Conservation (phyloP, 2,329 filamentous ascomycete species). For the Fusarium sp. region DNA sequence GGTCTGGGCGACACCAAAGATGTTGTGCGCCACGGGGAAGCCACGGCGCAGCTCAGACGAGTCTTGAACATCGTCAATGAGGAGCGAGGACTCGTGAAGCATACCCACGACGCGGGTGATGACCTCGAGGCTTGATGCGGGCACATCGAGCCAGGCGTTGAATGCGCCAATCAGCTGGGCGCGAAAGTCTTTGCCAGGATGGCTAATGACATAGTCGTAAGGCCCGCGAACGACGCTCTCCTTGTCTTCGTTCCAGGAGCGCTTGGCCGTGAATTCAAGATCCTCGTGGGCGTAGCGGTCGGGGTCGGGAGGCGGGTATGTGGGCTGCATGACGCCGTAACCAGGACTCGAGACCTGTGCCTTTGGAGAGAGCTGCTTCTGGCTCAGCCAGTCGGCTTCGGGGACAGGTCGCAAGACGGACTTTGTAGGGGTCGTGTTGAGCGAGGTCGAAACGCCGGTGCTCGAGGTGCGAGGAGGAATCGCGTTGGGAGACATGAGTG, state of each 20-base stretch:
- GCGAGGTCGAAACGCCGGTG: constrained; percentile 42
- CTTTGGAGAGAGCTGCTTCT: constrained; percentile 50
- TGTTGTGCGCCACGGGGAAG: constrained; percentile 83
- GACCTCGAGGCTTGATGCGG: constrained; percentile 74
- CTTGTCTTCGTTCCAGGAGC: constrained; percentile 78
- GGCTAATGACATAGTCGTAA: constrained; percentile 82
- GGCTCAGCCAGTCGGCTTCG: constrained; percentile 72
- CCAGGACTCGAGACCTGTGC: constrained; percentile 22
- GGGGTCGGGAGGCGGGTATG: constrained; percentile 62
- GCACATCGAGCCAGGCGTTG: constrained; percentile 84
- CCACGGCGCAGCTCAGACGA: constrained; percentile 81
- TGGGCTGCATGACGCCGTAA: constrained; percentile 51
- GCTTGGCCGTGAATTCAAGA: constrained; percentile 64
- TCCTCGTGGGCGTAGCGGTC: constrained; percentile 68
- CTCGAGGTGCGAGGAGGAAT: constrained; percentile 82
- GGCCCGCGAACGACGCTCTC: constrained; percentile 83
- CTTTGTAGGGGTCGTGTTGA: constrained; percentile 52
- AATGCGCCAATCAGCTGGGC: constrained; percentile 84
- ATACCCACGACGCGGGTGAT: constrained; percentile 86
- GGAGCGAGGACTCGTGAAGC: constrained; percentile 86
- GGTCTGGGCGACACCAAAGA: constrained; percentile 88
- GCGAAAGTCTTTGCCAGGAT: constrained; percentile 88
- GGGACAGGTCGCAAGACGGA: constrained; percentile 65
- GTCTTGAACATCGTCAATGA: constrained; percentile 92
- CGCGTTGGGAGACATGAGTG: constrained; percentile 66